These are phyloP conservation scores for Rhinocladiella similis DNA, from an alignment of 2,329 filamentous ascomycete genomes.

Conservation along the genomic window DNA sequence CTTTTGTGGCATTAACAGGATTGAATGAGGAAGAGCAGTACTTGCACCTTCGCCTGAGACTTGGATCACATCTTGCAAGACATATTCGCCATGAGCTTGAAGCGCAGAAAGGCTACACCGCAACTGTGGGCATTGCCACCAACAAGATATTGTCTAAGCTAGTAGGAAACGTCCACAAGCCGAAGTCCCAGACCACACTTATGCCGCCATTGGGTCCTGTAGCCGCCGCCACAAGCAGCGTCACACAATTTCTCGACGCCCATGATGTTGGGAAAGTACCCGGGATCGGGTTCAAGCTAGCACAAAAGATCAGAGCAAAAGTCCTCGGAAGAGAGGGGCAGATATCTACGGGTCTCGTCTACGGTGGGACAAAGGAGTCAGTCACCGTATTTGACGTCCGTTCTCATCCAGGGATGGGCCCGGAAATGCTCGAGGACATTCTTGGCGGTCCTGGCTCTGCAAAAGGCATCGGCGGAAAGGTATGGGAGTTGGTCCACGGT, in stretches of 20 bases:
- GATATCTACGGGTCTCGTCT: slow-evolving; percentile 47
- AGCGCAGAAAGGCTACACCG: slow-evolving; percentile 76
- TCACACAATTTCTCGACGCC: slow-evolving; percentile 69
- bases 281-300: slow-evolving; percentile 80
- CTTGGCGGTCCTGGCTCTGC: slow-evolving; percentile 70
- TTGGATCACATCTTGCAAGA: slow-evolving; percentile 79
- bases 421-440: slow-evolving; percentile 65
- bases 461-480: slow-evolving; percentile 67
- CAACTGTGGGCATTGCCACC: slow-evolving; percentile 82
- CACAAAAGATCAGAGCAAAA: slow-evolving; percentile 64
- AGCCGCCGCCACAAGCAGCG: slow-evolving; percentile 45
- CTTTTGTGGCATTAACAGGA: background rate
- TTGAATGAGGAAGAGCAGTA: slow-evolving; percentile 31
- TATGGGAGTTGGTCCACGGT: slow-evolving; percentile 81
- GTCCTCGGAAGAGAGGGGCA: slow-evolving; percentile 51
- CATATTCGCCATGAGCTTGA: slow-evolving; percentile 73
- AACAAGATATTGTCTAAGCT: slow-evolving; percentile 86
- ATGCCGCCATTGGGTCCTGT: slow-evolving; percentile 60
- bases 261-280: slow-evolving; percentile 80
- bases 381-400: slow-evolving; percentile 69
- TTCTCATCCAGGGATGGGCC: slow-evolving; percentile 60
- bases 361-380: slow-evolving; percentile 53
- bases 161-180: slow-evolving; percentile 80
- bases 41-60: slow-evolving; percentile 62
- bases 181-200: slow-evolving; percentile 81